Base-by-base conservation (phyloP, 371 early-diverging fungal genomes). In the Mucor saturninus region DNA sequence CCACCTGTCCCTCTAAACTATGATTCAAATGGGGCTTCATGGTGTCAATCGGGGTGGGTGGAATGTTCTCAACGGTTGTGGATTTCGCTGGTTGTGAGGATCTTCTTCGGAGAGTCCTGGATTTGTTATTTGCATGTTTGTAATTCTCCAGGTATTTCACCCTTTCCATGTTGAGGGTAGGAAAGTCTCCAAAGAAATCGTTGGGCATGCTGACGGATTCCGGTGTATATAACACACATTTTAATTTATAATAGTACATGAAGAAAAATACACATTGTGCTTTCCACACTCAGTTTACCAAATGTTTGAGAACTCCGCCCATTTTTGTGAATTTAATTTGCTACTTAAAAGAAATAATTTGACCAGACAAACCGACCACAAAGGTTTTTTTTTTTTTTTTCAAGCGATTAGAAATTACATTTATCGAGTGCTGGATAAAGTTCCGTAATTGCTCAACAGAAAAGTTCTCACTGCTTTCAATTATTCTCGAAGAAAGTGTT, bases 161-260 rank as follows among this genome's bases (percentile, higher is more conserved):
- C 8, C 55, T n/a, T n/a, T 26, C 46, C 8, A 21, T 21, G 21
- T 50, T 14, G 1, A 29, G n/a, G 3, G 3, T 45, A 28, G 66
- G 62, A 29, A 66, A 48, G 0, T n/a, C 5, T 14, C 52, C 63
- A 61, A 70, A 65, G 10, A 66, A 39, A 29, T 53, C 39, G 14
- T 7, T 32, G 8, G 53, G 60, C 32, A 52, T 28, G 14, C 45
- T 13, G 15, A 56, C 54, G 6, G 32, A 54, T 0, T 61, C 58
- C 35, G 72, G 61, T n/a, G 59, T 51, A 67, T 54, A 78, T 10
- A 81, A 59, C 30, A 75, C 68, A 56, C 78, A 68, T 59, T 73
- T 76, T 32, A 81, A 73, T 58, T 70, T 71, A 67, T 81, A 81
- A 68, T 56, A 71, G 58, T 46, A 64, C 62, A 67, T 67, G 8